These are phyloP conservation scores for Lunasporangiospora selenospora DNA, from an alignment of 192 early-diverging fungal species.

Conservation along the genomic window DNA sequence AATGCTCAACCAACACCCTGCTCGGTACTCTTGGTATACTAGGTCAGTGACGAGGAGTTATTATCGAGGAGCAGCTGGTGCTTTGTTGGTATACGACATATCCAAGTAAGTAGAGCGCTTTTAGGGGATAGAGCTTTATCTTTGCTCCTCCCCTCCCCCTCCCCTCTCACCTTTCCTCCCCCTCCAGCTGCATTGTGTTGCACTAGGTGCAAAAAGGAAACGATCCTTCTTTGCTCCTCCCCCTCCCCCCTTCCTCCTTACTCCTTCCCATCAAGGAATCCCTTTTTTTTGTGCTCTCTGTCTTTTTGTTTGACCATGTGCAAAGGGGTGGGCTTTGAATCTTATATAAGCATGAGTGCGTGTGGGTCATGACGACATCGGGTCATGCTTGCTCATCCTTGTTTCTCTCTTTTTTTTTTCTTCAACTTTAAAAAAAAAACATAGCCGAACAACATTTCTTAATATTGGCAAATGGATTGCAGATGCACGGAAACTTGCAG, in stretches of 20 bases:
- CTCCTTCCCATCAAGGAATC: no score
- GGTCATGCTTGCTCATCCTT: not conserved
- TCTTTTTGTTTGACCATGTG: not conserved
- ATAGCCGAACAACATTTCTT: conserved; percentile 64
- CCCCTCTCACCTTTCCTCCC: no score
- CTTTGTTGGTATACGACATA: conserved; percentile 82
- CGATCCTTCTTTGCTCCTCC: no score
- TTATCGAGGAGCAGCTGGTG: conserved; percentile 82
- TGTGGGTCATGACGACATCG: no score
- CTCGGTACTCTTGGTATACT: no score
- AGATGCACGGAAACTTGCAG: conserved; percentile 71
- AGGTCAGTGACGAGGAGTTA: conserved; percentile 82
- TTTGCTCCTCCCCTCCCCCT: no score
- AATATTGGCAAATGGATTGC: conserved; percentile 70
- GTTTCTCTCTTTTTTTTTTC: not conserved
- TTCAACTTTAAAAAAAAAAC: no score
- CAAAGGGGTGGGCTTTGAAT: conserved; percentile 39
- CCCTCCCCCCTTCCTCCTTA: no score
- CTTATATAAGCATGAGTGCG: conserved; percentile 3
- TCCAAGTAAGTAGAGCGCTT: conserved; percentile 67
- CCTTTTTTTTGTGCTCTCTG: conserved; percentile 26
- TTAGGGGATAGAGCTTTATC: no score
- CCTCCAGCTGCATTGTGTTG: no score
- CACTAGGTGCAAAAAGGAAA: no score
- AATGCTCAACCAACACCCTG: no score